Evolutionary conservation across 2,329 filamentous ascomycete species (phyloP), one percentile per base, ranked within the genome.

Genomic region (Neodidymelliopsis sp.): DNA sequence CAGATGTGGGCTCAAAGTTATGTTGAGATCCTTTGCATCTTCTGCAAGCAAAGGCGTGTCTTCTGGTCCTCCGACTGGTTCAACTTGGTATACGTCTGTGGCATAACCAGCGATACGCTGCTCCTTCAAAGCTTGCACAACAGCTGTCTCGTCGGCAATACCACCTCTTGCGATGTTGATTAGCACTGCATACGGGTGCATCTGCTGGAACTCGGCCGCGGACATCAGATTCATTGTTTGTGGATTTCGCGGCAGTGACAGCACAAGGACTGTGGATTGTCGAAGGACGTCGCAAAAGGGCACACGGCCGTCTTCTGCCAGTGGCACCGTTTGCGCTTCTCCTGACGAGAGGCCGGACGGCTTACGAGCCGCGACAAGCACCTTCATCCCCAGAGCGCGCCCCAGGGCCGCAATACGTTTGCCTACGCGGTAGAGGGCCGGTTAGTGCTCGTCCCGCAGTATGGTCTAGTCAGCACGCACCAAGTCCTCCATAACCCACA

Each of bases 1-100:
- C 28, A 82, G 53, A 67, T 84, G 81, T 13, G 80, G 80, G 36
- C 73, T 79, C 29, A 81, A 56, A 0, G 80, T 75, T 50, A 84
- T 63, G 50, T 82, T 81, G 10, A 81, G 72, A 15, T 74, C 71
- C 39, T 73, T 68, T 2, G 69, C 69, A 13, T 78, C 76, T n/a
- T 76, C 68, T 6, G 68, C 59, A 18, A 81, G 57, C 34, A 82
- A 63, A 0, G 75, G 73, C 5, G 72, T 76, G 16, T 74, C 76
- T 11, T 74, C 69, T 35, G 60, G 53, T 0, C 67, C 67, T 28
- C 71, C 74, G 3, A 71, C 74, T 13, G 80, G 80, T 56, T 83
- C 80, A 18, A 69, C 67, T 30, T 69, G 63, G 42, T 80, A 79
- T 6, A 82, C 80, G 64, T 82, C 80, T 1, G 77, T 77, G 11